Evolutionary conservation across 805 yeast genomes (phyloP), one percentile per base, ranked within the genome.

Genomic region (Candida awuae): DNA sequence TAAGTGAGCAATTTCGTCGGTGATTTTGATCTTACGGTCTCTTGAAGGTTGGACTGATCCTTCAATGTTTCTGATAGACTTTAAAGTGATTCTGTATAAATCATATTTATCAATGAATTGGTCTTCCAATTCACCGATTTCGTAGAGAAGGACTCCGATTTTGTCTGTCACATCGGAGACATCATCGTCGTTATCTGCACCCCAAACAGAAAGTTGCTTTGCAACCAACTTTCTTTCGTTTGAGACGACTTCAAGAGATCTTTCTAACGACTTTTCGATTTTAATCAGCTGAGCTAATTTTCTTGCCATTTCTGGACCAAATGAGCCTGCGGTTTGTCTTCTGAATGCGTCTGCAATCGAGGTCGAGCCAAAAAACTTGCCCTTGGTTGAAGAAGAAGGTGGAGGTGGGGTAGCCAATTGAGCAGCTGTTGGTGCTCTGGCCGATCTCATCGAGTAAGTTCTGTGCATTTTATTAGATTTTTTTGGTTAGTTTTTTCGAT

Each of bases 321-420:
- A 76, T 32, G 83, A 77, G 49, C 95, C 96, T 42, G 97, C 95
- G 43, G 95, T 74, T 52, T 76, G 70, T 64, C 81, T 85, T 65
- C 95, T 80, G 59, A 84, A 71, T 15, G 76, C 61, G 48, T 78
- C 73, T 36, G 85, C 74, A 50, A 84, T 68, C 23, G 84, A 77
- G 18, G 80, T 72, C 53, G 75, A 72, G 56, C 94, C 94, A 57
- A 84, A 84, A 62, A 82, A 84, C 56, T 70, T 75, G 42, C 70
- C 55, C 70, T 86, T 86, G 56, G 97, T 83, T 39, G 95, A 69
- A 23, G 96, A 79, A 34, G 94, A 80, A 30, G 95, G 80, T 49
- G 97, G 97, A 34, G 97, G 97, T 34, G 97, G 97, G 40, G 94
- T 90, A 25, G 97, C 97, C 66, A 90, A 66, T 67, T 90, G 96